Evolutionary conservation across 1,284 basidiomycete species (phyloP), one percentile per base, ranked within the genome.

Genomic region (Phlebopus sp.): DNA sequence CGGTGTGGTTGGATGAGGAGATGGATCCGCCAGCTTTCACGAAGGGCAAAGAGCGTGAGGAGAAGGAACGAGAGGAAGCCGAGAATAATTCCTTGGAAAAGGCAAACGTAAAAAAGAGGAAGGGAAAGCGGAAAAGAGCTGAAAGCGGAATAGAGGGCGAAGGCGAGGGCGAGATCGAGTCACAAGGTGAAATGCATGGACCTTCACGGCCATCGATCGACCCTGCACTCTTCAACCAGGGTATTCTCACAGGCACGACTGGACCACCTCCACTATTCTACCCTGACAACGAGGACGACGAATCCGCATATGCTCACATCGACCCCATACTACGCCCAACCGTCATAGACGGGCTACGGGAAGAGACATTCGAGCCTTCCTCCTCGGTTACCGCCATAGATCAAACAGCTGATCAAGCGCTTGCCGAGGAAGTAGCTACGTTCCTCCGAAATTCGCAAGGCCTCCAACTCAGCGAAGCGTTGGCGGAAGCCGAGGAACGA

Each of bases 1-100:
- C 81, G 43, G 87, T 94, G 5, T 95, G 92, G 92, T 69, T 96
- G 51, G 90, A 95, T 58, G 91, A 95, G 49, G 88, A 91, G 68
- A 84, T 86, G 73, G 90, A 94, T 56, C 94, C 94, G 1, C 94
- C 94, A 0, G 88, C 92, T 30, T 93, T 86, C 63, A 86, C 79
- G 3, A 85, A 88, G 54, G 86, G 86, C 21, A 81, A 77, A 59
- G 82, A 86, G 62, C 80, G 76, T 57, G 86, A 88, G 55, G 82
- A 86, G 58, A 77, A 70, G 38, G 80, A 79, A 57, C 73, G 71
- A 43, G 63, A 76, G 37, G 71, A 74, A 30, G 64, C 59, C 23
- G 73, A 69, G 43, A 59, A 57, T 44, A 64, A 60, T 30, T 59
- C 55, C 31, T 57, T 71, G 59, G 66, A 63, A 54, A 74, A 70